These are phyloP conservation scores for Baudoinia panamericana DNA, from an alignment of 495 filamentous ascomycete genomes.

Conservation along the genomic window DNA sequence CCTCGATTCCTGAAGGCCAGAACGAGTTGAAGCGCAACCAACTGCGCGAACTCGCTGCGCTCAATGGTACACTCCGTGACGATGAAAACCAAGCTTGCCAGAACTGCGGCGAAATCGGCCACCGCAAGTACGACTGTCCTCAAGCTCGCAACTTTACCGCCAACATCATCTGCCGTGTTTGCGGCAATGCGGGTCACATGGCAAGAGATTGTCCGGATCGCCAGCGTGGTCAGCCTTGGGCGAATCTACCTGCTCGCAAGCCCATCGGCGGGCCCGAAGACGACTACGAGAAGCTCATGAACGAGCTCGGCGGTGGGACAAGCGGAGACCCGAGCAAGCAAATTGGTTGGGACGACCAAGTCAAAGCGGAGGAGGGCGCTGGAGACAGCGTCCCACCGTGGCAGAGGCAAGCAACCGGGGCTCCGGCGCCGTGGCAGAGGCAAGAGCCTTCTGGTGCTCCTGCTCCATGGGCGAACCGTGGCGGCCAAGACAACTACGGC, in stretches of 20 bases:
- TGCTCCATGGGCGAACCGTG: constrained; percentile 19
- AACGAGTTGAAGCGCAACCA: constrained; percentile 98
- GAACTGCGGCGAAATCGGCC: constrained; percentile 98
- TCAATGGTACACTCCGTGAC: constrained; percentile 96
- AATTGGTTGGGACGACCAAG: constrained; percentile 61
- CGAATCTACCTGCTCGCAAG: constrained; percentile 55
- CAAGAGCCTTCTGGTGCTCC: constrained; percentile 8
- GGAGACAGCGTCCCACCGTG: constrained; percentile 66
- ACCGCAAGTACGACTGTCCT: constrained; percentile 97
- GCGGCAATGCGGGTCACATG: constrained; percentile 90
- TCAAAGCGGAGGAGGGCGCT: constrained; percentile 30
- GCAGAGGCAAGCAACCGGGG: constrained; percentile 74
- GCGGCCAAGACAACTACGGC: constrained; percentile 15
- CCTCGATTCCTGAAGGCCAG: constrained; percentile 94
- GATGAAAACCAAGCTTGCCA: constrained; percentile 99
- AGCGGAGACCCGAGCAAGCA: constrained; percentile 60
- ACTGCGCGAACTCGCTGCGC: constrained; percentile 86
- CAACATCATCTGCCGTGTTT: constrained; percentile 97
- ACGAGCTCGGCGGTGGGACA: constrained; percentile 78
- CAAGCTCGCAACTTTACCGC: constrained; percentile 96
- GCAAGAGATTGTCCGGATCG: constrained; percentile 87
- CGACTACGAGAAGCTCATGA: constrained; percentile 97
- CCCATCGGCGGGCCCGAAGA: constrained; percentile 70
- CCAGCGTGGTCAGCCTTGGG: constrained; percentile 81
- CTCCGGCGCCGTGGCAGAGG: constrained; percentile 61